Evolutionary conservation across 2,329 filamentous ascomycete species (phyloP).

Genomic region (Verticillium nubilum): DNA sequence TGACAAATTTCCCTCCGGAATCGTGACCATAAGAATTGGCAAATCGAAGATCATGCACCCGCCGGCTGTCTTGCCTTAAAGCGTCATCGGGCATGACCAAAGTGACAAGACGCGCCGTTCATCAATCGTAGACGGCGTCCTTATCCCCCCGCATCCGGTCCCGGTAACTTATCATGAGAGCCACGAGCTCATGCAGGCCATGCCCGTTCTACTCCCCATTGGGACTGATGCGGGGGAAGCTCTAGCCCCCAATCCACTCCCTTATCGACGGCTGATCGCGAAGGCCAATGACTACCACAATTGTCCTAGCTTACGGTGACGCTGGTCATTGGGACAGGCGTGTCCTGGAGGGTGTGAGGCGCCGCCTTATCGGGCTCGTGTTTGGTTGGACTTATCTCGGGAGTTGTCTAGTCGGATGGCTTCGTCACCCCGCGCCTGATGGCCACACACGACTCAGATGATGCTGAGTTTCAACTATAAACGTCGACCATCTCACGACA

Average conservation of each 20-base stretch:
- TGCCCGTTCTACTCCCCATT: neutral
- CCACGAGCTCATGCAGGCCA: neutral
- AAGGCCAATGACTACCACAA: neutral
- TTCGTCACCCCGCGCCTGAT: neutral
- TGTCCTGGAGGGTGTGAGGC: neutral
- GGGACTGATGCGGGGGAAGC: conserved; percentile 4
- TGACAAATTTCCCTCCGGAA: too few species aligned
- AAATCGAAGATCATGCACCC: too few species aligned
- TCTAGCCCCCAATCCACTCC: neutral
- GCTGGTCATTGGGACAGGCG: neutral
- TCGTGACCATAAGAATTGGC: too few species aligned
- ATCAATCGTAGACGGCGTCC: neutral
- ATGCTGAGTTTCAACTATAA: neutral
- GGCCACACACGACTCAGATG: neutral
- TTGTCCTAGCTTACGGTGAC: neutral
- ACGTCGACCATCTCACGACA: neutral
- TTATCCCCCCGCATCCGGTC: neutral
- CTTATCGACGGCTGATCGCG: neutral
- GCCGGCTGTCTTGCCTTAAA: too few species aligned
- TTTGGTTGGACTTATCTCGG: neutral
- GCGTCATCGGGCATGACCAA: too few species aligned
- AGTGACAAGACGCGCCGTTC: neutral
- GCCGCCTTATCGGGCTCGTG: neutral
- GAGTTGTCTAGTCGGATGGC: neutral
- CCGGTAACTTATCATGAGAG: neutral